Evolutionary conservation across 176 grass and related monocot genomes (phyloP).

Genomic region (Aegilops tauschii): DNA sequence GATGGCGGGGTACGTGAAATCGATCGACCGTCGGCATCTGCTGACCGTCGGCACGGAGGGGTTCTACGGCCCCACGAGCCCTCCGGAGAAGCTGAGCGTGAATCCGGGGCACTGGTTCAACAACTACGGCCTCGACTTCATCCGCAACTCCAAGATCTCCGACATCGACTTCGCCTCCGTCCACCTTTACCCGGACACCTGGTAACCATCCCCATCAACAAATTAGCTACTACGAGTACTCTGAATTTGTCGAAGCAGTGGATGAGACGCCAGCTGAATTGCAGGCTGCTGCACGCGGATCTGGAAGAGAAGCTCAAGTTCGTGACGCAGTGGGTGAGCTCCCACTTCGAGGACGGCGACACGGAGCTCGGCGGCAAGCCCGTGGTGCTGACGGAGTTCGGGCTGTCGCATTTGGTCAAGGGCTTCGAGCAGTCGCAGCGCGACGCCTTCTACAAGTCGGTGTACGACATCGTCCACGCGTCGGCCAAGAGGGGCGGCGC

Average conservation of each 20-base stretch:
- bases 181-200: constrained; percentile 88
- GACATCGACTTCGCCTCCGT: constrained; percentile 89
- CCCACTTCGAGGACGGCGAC: constrained; percentile 89
- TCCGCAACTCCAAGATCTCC: constrained; percentile 64
- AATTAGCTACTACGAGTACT: too few species aligned
- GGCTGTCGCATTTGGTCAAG: constrained; percentile 51
- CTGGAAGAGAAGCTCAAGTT: constrained; percentile 73
- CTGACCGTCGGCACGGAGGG: constrained; percentile 84
- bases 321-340: constrained; percentile 59
- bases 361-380: constrained; percentile 63
- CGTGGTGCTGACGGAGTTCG: constrained; percentile 83
- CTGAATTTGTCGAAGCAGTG: too few species aligned
- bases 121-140: constrained; percentile 81
- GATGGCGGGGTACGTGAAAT: constrained; percentile 76
- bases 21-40: constrained; percentile 72
- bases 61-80: constrained; percentile 76
- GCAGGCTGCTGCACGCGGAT: constrained; percentile 55
- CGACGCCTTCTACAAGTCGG: constrained; percentile 61
- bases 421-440: constrained; percentile 70
- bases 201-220: constrained; percentile 33
- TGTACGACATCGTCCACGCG: constrained; percentile 62
- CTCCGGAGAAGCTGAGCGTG: constrained; percentile 42
- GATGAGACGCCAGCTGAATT: not conserved
- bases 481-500: constrained; percentile 61
- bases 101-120: constrained; percentile 75